Percentiles rank a stretch among this genome's conserved stretches.
Conservation (phyloP, 306 rosid genomes). For the Medicago arabica region DNA sequence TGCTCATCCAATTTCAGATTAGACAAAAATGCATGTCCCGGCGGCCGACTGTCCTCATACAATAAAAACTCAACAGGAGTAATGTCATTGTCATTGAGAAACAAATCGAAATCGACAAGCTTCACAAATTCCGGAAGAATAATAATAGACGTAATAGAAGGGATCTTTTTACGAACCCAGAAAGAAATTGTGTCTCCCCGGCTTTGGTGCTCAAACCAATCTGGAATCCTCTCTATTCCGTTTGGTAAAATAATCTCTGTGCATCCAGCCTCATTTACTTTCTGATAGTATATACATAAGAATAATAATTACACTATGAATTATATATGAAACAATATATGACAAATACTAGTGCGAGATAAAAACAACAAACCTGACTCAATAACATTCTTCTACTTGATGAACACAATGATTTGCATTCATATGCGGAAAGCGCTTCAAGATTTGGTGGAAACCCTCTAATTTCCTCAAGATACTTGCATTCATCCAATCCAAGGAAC, state of each 20-base stretch:
- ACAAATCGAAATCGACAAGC: too few relatives aligned
- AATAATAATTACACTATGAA: background rate
- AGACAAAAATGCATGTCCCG: too few relatives aligned
- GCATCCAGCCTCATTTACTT: slow-evolving; percentile 6
- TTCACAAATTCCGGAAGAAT: too few relatives aligned
- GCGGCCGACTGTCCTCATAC: too few relatives aligned
- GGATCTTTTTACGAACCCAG: too few relatives aligned
- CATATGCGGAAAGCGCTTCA: background rate
- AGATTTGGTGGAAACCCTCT: slow-evolving; percentile 22
- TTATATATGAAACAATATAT: too few relatives aligned
- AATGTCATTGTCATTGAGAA: too few relatives aligned
- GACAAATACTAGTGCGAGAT: background rate
- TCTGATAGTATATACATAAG: background rate
- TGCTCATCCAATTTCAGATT: too few relatives aligned
- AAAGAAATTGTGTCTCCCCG: background rate
- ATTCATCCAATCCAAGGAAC: background rate
- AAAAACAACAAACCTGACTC: background rate
- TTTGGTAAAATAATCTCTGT: background rate
- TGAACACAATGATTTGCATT: slow-evolving; percentile 12
- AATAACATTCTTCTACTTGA: slow-evolving; percentile 2
- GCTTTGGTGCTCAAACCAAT: slow-evolving; percentile 9
- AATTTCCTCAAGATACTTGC: background rate
- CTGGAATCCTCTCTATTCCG: background rate
- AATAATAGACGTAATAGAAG: too few relatives aligned
- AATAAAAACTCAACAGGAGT: too few relatives aligned